Evolutionary conservation across 192 early-diverging fungal species (phyloP).

Genomic region (Rhizophlyctis rosea): DNA sequence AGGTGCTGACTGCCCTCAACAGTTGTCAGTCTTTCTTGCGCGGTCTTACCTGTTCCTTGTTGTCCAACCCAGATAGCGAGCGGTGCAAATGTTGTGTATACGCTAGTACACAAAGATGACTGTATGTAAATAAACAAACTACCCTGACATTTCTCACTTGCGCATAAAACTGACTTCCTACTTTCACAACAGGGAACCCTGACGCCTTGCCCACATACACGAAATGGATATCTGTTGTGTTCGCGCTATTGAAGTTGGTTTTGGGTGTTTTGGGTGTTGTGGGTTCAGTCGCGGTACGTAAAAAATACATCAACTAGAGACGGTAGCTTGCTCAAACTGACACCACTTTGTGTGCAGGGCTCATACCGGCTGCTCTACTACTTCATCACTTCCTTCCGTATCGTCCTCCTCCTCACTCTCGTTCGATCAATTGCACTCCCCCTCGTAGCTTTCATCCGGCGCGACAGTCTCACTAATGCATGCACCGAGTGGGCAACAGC

Average conservation of each 20-base stretch:
- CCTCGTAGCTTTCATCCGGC: neutral
- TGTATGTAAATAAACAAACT: neutral
- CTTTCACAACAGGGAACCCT: neutral
- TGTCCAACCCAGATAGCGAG: neutral
- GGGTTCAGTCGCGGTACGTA: neutral
- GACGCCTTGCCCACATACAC: neutral
- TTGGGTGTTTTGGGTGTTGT: neutral
- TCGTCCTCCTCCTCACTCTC: neutral
- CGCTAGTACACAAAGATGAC: neutral
- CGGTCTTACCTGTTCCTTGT: no score
- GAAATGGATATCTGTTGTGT: neutral
- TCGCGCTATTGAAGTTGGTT: neutral
- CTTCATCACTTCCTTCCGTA: neutral
- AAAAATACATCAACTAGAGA: no score
- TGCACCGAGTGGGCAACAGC: neutral
- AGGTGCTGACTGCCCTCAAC: neutral
- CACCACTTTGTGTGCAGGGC: neutral
- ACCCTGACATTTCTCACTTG: neutral
- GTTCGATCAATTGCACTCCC: neutral
- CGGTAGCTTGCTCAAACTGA: no score
- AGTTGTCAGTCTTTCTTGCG: neutral
- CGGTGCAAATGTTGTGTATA: neutral
- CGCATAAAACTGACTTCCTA: neutral
- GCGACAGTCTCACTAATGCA: neutral
- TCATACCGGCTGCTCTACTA: neutral